Percentiles rank a stretch among this genome's conserved stretches.
phyloP scores from a whole-genome alignment of 2,329 filamentous ascomycete species.

The Fusarium tuaranense region DNA sequence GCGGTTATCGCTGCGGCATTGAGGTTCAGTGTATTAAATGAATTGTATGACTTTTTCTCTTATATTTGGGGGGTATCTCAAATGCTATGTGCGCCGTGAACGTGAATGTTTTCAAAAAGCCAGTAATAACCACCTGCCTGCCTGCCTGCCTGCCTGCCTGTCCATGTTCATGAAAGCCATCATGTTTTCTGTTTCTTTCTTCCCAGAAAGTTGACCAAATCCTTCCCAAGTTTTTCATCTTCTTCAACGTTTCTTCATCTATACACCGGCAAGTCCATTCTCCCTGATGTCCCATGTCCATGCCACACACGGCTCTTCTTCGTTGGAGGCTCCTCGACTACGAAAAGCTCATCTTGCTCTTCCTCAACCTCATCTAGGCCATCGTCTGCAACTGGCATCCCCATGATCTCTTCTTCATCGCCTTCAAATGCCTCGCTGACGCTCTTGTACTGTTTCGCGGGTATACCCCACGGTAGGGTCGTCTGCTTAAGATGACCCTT shows the following conservation, averaged over 20 bases:
- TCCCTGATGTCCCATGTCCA: slow-evolving; percentile 3
- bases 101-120: background rate
- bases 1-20: background rate
- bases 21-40: background rate
- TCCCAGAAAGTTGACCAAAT: background rate
- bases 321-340: slow-evolving; percentile 44
- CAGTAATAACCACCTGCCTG: slow-evolving; percentile 5
- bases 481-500: slow-evolving; percentile 39
- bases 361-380: slow-evolving; percentile 8
- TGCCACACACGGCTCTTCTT: slow-evolving; percentile 21
- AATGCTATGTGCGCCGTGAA: slow-evolving; percentile 31
- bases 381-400: background rate
- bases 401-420: slow-evolving; percentile 17
- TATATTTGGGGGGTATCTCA: slow-evolving; percentile 37
- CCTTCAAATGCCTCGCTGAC: slow-evolving; percentile 48
- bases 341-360: slow-evolving; percentile 42
- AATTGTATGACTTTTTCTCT: slow-evolving; percentile 4
- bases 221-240: background rate
- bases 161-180: background rate
- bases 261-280: slow-evolving; percentile 17
- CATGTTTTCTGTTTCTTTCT: background rate
- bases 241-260: slow-evolving; percentile 8
- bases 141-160: background rate
- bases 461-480: slow-evolving; percentile 37
- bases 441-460: slow-evolving; percentile 41